Percentiles rank a stretch among this genome's conserved stretches.
These are phyloP conservation scores for Bifiguratus adelaidae DNA, from an alignment of 192 early-diverging fungal species.

Conservation along the genomic window DNA sequence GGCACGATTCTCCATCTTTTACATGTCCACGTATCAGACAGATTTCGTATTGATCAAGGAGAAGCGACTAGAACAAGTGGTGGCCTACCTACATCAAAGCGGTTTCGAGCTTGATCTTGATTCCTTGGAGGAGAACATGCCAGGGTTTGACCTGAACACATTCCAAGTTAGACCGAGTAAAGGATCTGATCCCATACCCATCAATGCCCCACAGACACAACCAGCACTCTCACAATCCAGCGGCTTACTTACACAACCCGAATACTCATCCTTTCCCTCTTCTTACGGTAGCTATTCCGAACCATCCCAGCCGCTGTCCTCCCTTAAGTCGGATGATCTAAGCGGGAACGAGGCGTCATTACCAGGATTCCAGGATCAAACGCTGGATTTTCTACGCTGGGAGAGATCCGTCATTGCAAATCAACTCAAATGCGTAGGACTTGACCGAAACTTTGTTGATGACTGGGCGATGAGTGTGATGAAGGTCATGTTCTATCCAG, in stretches of 20 bases:
- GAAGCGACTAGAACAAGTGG: slow-evolving; percentile 37
- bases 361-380: slow-evolving; percentile 6
- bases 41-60: slow-evolving; percentile 66
- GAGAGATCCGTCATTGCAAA: slow-evolving; percentile 33
- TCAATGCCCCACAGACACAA: too few relatives aligned
- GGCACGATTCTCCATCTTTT: slow-evolving; percentile 60
- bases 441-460: slow-evolving; percentile 48
- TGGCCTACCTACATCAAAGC: slow-evolving; percentile 29
- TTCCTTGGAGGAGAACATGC: slow-evolving; percentile 16
- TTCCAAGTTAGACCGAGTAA: slow-evolving; percentile 4
- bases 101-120: slow-evolving; percentile 27
- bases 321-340: neutral
- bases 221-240: too few relatives aligned
- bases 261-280: too few relatives aligned
- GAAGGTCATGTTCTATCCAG: slow-evolving; percentile 52
- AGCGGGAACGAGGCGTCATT: slow-evolving; percentile 8
- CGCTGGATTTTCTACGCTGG: slow-evolving; percentile 9
- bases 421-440: slow-evolving; percentile 45
- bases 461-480: slow-evolving; percentile 41
- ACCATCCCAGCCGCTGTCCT: too few relatives aligned
- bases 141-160: neutral
- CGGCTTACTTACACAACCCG: too few relatives aligned
- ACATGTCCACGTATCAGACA: slow-evolving; percentile 65
- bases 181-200: neutral
- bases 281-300: too few relatives aligned